Percentiles rank a stretch among this genome's conserved stretches.
Evolutionary conservation across 2,329 filamentous ascomycete genomes (phyloP).

Genomic region (Triangularia setosa): DNA sequence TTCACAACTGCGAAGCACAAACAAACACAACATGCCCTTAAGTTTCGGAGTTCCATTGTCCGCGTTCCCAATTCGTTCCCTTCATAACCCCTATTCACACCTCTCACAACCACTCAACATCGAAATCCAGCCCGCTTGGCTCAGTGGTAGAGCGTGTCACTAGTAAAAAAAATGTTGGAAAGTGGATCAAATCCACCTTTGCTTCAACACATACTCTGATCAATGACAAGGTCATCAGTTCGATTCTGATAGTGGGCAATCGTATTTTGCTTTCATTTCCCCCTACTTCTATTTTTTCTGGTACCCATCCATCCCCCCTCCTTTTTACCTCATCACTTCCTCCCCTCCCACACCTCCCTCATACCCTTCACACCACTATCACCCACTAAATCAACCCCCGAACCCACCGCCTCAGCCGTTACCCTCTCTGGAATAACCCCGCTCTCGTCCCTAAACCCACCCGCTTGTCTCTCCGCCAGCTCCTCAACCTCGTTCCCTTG

Average conservation of each 20-base stretch:
- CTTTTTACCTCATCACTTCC: not conserved
- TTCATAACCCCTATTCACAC: not conserved
- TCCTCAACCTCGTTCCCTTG: not conserved
- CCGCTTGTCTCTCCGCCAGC: conserved; percentile 13
- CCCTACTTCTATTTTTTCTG: not conserved
- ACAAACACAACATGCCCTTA: not conserved
- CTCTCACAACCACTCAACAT: not conserved
- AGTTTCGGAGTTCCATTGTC: not conserved
- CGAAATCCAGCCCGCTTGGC: conserved; percentile 17
- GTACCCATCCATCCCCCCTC: no score
- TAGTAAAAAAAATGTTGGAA: conserved; percentile 17
- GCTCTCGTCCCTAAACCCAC: conserved; percentile 9
- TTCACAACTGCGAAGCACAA: not conserved
- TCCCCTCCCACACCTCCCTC: not conserved
- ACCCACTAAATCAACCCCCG: not conserved
- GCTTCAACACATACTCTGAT: not conserved
- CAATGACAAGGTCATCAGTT: conserved; percentile 21
- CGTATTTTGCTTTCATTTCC: not conserved
- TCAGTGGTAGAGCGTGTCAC: conserved; percentile 27
- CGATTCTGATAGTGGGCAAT: conserved; percentile 30
- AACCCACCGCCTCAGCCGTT: not conserved
- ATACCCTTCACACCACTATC: not conserved
- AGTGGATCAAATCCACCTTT: not conserved
- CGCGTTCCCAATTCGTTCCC: not conserved
- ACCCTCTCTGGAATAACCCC: conserved; percentile 27